A percentile compares a stretch with the other conserved stretches of the same genome.
phyloP scores from a whole-genome alignment of 1,284 basidiomycete genomes.

The Puccinia triticina region DNA sequence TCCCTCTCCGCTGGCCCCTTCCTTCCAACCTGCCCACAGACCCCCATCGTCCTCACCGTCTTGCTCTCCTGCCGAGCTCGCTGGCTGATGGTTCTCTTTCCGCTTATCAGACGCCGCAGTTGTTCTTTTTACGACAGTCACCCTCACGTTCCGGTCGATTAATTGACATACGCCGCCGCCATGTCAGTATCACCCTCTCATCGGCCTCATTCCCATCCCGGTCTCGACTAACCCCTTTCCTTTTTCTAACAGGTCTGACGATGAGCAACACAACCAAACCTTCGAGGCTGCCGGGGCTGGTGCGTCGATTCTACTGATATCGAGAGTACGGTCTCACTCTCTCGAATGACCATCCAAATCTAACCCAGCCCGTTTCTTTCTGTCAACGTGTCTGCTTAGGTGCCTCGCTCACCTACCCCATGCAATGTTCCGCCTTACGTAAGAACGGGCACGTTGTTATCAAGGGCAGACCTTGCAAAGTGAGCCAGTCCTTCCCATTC shows the following conservation, averaged over 20 bases:
- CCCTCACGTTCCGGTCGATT: conserved; percentile 16
- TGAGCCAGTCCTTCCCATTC: conserved; percentile 52
- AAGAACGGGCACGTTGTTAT: conserved; percentile 94
- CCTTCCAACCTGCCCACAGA: not conserved
- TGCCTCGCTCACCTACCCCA: conserved; percentile 59
- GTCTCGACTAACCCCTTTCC: not conserved
- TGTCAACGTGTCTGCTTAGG: too few relatives aligned
- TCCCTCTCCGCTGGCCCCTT: not conserved
- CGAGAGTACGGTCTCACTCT: not conserved
- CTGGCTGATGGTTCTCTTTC: not conserved
- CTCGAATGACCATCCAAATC: not conserved
- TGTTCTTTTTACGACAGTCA: conserved; percentile 8
- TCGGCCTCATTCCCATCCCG: not conserved
- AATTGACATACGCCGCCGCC: not conserved
- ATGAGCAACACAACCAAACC: conserved; percentile 84
- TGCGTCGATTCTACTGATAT: conserved; percentile 16
- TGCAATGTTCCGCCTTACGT: conserved; percentile 96
- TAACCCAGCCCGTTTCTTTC: not conserved
- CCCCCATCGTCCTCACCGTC: not conserved
- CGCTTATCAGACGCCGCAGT: not conserved
- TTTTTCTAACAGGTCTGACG: conserved; percentile 64
- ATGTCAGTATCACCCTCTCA: conserved; percentile 9
- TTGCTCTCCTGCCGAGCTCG: not conserved
- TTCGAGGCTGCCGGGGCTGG: conserved; percentile 70
- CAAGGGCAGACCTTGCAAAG: conserved; percentile 95